phyloP scores from a whole-genome alignment of 192 early-diverging fungal species.

The Coemansia sp. region DNA sequence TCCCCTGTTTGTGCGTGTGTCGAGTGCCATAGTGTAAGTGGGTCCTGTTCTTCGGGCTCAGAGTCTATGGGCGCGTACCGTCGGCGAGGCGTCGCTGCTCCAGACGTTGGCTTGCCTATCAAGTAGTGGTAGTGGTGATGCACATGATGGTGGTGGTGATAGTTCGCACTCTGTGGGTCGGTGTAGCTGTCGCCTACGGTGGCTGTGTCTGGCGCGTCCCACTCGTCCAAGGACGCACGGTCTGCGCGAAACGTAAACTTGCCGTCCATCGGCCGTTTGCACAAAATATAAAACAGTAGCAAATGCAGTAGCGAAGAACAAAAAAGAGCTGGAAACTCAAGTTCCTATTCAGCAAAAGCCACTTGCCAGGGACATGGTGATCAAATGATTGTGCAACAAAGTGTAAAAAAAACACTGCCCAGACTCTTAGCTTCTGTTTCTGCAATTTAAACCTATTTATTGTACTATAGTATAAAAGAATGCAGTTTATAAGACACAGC shows the following conservation, averaged over 20 bases:
- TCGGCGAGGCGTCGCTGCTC: constrained; percentile 9
- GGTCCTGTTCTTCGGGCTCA: constrained; percentile 19
- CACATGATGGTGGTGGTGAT: constrained; percentile 34
- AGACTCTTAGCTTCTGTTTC: too few species aligned
- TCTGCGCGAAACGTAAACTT: constrained; percentile 14
- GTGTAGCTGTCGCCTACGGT: constrained; percentile 18
- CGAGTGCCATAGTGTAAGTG: constrained; percentile 38
- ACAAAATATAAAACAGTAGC: neutral
- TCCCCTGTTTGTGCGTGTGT: neutral
- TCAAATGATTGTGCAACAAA: too few species aligned
- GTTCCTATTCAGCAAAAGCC: too few species aligned
- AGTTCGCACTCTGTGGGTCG: constrained; percentile 5
- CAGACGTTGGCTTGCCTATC: neutral
- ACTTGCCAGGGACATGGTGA: too few species aligned
- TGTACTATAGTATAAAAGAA: too few species aligned
- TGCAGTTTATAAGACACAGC: too few species aligned
- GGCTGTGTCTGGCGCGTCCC: constrained; percentile 25
- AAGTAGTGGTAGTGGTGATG: constrained; percentile 34
- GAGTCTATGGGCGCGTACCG: constrained; percentile 2
- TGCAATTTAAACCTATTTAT: too few species aligned
- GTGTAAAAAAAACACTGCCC: too few species aligned
- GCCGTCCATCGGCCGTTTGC: neutral
- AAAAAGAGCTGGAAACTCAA: too few species aligned
- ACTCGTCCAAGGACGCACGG: constrained; percentile 9
- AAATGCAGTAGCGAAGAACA: too few species aligned